Percentiles rank a stretch among this genome's conserved stretches.
phyloP scores from a whole-genome alignment of 441 rosid species.

The Rhodomyrtus psidioides region DNA sequence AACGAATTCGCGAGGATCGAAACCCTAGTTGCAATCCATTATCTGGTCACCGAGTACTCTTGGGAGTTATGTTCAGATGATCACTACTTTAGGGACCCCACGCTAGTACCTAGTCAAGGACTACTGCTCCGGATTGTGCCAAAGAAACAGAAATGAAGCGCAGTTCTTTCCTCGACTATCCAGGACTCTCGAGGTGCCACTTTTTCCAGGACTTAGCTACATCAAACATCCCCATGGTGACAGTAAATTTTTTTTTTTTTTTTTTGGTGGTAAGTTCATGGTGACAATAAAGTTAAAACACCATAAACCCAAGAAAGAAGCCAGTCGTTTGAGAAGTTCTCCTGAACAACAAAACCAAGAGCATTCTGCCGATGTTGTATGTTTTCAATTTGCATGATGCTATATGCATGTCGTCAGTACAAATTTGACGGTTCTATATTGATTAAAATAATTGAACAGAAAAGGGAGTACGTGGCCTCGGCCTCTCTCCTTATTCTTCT shows the following conservation, averaged over 20 bases:
- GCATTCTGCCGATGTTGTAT: background rate
- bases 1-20: constrained; percentile 42
- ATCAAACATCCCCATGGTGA: background rate
- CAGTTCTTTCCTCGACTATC: background rate
- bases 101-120: constrained; percentile 3
- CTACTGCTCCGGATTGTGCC: background rate
- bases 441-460: background rate
- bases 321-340: background rate
- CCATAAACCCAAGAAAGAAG: background rate
- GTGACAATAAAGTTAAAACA: background rate
- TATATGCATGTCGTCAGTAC: background rate
- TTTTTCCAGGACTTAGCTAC: background rate
- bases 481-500: background rate
- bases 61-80: background rate
- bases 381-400: background rate
- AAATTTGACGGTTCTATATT: background rate
- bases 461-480: background rate
- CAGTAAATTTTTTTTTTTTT: no score
- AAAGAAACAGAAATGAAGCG: background rate
- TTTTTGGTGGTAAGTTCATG: no score
- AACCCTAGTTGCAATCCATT: constrained; percentile 11
- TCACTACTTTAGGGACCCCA: background rate
- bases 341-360: background rate
- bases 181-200: background rate
- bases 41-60: constrained; percentile 2